These are phyloP conservation scores for Millerozyma acaciae DNA, from an alignment of 805 yeast genomes.

Conservation along the genomic window DNA sequence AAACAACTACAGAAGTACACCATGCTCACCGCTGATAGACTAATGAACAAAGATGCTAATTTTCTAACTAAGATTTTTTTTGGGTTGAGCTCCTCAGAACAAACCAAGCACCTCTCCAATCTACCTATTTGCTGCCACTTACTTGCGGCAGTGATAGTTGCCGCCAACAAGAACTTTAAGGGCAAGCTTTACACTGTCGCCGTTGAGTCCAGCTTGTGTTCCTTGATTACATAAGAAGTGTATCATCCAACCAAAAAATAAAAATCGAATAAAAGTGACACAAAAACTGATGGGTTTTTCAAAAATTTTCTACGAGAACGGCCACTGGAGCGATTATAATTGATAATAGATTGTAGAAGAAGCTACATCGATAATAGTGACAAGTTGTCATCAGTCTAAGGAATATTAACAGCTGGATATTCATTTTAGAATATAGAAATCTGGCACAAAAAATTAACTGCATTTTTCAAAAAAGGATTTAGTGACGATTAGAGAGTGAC, in stretches of 20 bases:
- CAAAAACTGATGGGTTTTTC: conserved; percentile 9
- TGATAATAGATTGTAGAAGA: conserved; percentile 2
- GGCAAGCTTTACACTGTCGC: neutral
- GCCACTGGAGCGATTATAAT: conserved; percentile 7
- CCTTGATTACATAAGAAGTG: conserved; percentile 1
- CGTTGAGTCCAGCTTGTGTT: neutral
- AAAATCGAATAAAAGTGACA: conserved; percentile 1
- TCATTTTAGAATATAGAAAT: too few species aligned
- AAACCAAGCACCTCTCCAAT: conserved; percentile 9
- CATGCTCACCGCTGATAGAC: neutral
- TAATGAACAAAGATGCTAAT: neutral
- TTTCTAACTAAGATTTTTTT: neutral
- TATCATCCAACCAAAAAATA: conserved; percentile 4
- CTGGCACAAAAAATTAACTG: too few species aligned
- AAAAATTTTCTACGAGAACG: conserved; percentile 7
- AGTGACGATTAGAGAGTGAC: too few species aligned
- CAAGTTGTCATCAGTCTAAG: too few species aligned
- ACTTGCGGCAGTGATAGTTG: conserved; percentile 12
- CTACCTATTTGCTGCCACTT: conserved; percentile 22
- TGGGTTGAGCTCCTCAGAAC: neutral
- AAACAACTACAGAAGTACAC: too few species aligned
- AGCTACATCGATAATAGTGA: too few species aligned
- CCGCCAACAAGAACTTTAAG: conserved; percentile 1
- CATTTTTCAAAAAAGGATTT: too few species aligned
- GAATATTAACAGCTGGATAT: too few species aligned